Base-by-base conservation (phyloP, 2,329 filamentous ascomycete species). In the Xylariaceae sp. region DNA sequence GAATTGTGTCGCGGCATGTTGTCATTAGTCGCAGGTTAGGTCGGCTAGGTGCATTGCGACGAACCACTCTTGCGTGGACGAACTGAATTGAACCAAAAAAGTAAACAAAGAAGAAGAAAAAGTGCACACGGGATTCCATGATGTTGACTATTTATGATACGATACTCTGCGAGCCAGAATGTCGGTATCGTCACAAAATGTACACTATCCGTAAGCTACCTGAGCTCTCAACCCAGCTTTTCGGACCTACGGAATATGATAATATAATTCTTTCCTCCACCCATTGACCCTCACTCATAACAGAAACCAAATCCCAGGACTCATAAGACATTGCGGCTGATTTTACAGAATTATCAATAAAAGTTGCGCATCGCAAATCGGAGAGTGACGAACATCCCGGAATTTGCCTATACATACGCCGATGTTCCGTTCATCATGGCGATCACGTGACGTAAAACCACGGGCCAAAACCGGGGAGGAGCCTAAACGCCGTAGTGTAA, bases 381-480 rank as follows among this genome's bases (percentile, higher is more conserved):
- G 37, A 42, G 37, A 30, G 23, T 30, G 2, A 30, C 4, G 37
- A 42, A 42, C 37, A 42, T 9, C 37, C 37, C 37, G 37, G 47
- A 8, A 49, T 7, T 49, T 18, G 47, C 17, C 9, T 11, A 42
- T 10, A 2, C 8, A 42, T 10, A 10, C 8, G 47, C 9, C 3
- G 9, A 11, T 30, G 9, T 49, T 11, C 30, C 8, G 15, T 7
- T 45, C 8, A 30, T 15, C n/a, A 53, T 5, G 1, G 4, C 10
- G 10, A 18, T 64, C 68, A 68, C 65, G 67, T 68, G 66, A 67
- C 23, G 58, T 62, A 34, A 39, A 53, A 68, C 66, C 64, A 66
- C 57, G 66, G 49, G 51, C 45, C 39, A 18, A 17, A 37, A 44
- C 42, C 50, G 58, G 55, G 45, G 58, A 30, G 23, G 23, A 53